These are phyloP conservation scores for Clarireedia monteithiana DNA, from an alignment of 2,329 filamentous ascomycete species.

Conservation along the genomic window DNA sequence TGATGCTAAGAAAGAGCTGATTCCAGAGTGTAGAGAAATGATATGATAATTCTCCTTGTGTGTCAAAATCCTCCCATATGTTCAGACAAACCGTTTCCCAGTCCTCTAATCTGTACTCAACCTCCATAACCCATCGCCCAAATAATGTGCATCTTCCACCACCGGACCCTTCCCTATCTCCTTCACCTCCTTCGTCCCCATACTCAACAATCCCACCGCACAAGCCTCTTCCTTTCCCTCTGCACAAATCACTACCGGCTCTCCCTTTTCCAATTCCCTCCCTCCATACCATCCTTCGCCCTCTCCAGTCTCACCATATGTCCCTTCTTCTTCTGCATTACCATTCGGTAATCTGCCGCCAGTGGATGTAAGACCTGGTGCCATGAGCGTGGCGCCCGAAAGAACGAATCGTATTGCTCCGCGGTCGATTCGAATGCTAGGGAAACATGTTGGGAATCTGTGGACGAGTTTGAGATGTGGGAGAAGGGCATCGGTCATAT, in stretches of 20 bases:
- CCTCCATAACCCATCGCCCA: conserved; percentile 90
- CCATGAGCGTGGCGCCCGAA: conserved; percentile 90
- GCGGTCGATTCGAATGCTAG: conserved; percentile 81
- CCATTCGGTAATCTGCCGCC: conserved; percentile 67
- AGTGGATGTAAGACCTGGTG: conserved; percentile 77
- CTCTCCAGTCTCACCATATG: conserved; percentile 28
- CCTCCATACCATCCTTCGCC: conserved; percentile 41
- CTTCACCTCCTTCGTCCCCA: conserved; percentile 87
- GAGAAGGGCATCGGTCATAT: conserved; percentile 63
- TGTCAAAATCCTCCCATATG: too few species aligned
- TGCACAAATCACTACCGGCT: conserved; percentile 80
- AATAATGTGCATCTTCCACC: conserved; percentile 86
- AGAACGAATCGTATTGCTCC: conserved; percentile 96
- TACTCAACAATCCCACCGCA: conserved; percentile 75
- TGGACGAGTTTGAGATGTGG: conserved; percentile 88
- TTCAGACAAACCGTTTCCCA: neutral
- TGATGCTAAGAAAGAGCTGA: too few species aligned
- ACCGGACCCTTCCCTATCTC: conserved; percentile 89
- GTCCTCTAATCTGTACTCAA: conserved; percentile 25
- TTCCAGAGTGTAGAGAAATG: too few species aligned
- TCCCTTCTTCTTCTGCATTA: conserved; percentile 31
- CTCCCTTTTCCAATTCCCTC: conserved; percentile 68
- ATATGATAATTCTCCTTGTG: too few species aligned
- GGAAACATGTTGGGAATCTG: conserved; percentile 78
- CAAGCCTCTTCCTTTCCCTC: conserved; percentile 93